phyloP scores from a whole-genome alignment of 2,329 filamentous ascomycete species.

The Stachybotrys elegans region DNA sequence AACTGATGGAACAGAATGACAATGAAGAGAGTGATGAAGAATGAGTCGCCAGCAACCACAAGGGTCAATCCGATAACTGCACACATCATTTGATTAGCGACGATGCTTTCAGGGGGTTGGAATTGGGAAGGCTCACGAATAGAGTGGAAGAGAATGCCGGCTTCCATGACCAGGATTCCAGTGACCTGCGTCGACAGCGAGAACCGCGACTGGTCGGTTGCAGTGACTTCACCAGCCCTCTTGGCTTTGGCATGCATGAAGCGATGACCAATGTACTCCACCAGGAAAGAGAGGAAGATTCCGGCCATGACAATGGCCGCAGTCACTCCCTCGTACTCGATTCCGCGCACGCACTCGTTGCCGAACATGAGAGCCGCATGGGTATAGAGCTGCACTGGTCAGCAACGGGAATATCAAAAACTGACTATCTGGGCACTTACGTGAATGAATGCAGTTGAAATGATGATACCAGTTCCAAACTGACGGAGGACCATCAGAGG shows the following conservation, averaged over 20 bases:
- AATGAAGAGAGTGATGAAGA: constrained; percentile 52
- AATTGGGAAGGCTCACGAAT: constrained; percentile 41
- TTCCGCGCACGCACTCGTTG: constrained; percentile 61
- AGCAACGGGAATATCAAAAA: constrained; percentile 4
- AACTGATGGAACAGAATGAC: constrained; percentile 76
- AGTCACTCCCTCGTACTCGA: constrained; percentile 64
- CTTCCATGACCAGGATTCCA: constrained; percentile 65
- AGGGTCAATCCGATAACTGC: constrained; percentile 61
- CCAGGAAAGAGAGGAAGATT: constrained; percentile 65
- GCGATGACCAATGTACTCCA: constrained; percentile 63
- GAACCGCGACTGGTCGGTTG: constrained; percentile 17
- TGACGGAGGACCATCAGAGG: constrained; percentile 64
- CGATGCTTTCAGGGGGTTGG: background rate
- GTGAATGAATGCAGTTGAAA: constrained; percentile 67
- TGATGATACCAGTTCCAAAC: constrained; percentile 68
- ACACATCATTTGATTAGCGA: too few relatives aligned
- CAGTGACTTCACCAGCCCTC: constrained; percentile 17
- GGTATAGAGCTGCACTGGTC: constrained; percentile 57
- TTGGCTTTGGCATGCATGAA: constrained; percentile 38
- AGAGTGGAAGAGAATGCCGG: constrained; percentile 71
- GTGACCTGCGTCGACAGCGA: constrained; percentile 42
- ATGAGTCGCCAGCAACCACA: constrained; percentile 52
- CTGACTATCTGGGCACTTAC: constrained; percentile 40
- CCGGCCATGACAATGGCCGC: constrained; percentile 71
- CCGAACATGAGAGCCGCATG: constrained; percentile 69